These are phyloP conservation scores for Claviceps pazoutovae DNA, from an alignment of 2,329 filamentous ascomycete species.

Conservation along the genomic window DNA sequence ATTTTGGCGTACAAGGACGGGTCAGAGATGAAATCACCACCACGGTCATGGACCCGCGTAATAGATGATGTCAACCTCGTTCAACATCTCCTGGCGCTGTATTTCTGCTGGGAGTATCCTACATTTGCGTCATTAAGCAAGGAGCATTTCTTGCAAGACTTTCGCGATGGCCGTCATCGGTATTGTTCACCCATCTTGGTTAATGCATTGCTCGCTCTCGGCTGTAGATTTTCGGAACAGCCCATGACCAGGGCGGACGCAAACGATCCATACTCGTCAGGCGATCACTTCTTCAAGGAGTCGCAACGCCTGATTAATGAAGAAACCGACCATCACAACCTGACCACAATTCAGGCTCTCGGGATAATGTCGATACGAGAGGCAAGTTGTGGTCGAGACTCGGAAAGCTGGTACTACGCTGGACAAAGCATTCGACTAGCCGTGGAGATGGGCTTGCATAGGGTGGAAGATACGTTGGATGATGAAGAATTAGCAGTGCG, in stretches of 20 bases:
- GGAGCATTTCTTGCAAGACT: constrained; percentile 56
- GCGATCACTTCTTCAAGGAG: constrained; percentile 64
- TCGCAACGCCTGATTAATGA: constrained; percentile 45
- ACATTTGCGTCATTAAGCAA: constrained; percentile 61
- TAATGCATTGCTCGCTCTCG: constrained; percentile 51
- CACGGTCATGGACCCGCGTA: constrained; percentile 44
- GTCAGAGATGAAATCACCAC: constrained; percentile 28
- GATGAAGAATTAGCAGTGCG: constrained; percentile 44
- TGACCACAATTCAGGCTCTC: constrained; percentile 62
- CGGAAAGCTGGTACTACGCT: constrained; percentile 58
- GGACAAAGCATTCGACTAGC: constrained; percentile 60
- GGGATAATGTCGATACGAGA: constrained; percentile 65
- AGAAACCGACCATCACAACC: constrained; percentile 42
- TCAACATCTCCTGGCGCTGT: constrained; percentile 49
- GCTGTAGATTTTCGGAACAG: constrained; percentile 54
- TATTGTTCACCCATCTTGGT: constrained; percentile 56
- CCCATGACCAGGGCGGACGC: constrained; percentile 49
- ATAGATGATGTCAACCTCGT: constrained; percentile 45
- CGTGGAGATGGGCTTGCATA: constrained; percentile 57
- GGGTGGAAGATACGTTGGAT: constrained; percentile 32
- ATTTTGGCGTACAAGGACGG: constrained; percentile 32
- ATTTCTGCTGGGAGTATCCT: constrained; percentile 66
- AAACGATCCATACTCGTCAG: constrained; percentile 48
- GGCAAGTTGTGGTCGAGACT: constrained; percentile 58
- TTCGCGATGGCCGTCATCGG: constrained; percentile 42